A percentile compares a stretch with the other conserved stretches of the same genome.
phyloP scores from a whole-genome alignment of 1,284 basidiomycete species.

The Boletus semigastroideus region DNA sequence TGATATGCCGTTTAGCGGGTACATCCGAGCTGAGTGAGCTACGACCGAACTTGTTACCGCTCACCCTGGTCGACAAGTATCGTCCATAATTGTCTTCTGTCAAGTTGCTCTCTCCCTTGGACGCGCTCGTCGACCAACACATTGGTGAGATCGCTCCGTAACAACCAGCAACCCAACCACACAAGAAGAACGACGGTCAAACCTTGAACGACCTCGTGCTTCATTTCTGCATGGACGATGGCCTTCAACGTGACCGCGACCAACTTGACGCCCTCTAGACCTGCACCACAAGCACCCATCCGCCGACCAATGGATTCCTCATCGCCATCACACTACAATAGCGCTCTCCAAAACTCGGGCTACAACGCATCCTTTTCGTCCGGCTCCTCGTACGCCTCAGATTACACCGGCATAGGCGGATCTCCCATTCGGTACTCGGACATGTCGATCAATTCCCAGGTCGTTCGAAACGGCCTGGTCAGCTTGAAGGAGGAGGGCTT shows the following conservation, averaged over 20 bases:
- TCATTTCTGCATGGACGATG: conserved; percentile 35
- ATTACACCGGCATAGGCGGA: conserved; percentile 74
- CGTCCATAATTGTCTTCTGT: background rate
- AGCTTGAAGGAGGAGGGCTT: conserved; percentile 90
- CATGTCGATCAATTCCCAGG: conserved; percentile 37
- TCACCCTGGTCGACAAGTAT: background rate
- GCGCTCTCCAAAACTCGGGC: conserved; percentile 47
- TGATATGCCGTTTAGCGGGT: conserved; percentile 28
- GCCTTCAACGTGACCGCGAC: conserved; percentile 49
- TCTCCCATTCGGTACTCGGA: conserved; percentile 64
- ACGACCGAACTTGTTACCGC: conserved; percentile 1
- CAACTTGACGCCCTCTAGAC: conserved; percentile 54
- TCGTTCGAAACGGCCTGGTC: conserved; percentile 69
- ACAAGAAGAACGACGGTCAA: too few relatives aligned
- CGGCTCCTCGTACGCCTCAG: conserved; percentile 55
- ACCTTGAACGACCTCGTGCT: conserved; percentile 11
- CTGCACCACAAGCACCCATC: conserved; percentile 66
- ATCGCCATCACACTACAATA: conserved; percentile 37
- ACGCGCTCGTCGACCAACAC: conserved; percentile 2
- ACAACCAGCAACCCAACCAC: background rate
- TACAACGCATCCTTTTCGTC: conserved; percentile 62
- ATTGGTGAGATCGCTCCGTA: conserved; percentile 3
- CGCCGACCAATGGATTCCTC: conserved; percentile 44
- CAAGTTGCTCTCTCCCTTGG: background rate
- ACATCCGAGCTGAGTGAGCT: conserved; percentile 30